phyloP scores from a whole-genome alignment of 768 basidiomycete species.

The Leccinum arenicola region DNA sequence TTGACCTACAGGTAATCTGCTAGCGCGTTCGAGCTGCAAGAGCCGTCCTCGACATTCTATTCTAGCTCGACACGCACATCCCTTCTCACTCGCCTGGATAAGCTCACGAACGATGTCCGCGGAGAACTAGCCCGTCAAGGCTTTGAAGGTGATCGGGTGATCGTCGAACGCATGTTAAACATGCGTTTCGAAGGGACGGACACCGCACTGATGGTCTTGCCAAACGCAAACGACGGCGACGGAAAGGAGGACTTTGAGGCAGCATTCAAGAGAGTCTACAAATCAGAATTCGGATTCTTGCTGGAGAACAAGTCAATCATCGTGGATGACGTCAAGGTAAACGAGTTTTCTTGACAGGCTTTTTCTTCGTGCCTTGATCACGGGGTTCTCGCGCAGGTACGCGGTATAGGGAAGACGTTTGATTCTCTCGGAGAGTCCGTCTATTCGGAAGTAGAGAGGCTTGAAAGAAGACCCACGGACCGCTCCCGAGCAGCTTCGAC shows the following conservation, averaged over 20 bases:
- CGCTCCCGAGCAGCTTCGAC: slow-evolving; percentile 46
- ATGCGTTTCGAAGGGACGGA: slow-evolving; percentile 95
- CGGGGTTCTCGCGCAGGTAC: slow-evolving; percentile 47
- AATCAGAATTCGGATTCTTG: slow-evolving; percentile 88
- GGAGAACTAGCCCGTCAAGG: slow-evolving; percentile 76
- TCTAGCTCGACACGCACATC: slow-evolving; percentile 51
- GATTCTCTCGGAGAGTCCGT: slow-evolving; percentile 78
- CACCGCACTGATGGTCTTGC: slow-evolving; percentile 86
- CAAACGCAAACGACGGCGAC: slow-evolving; percentile 46
- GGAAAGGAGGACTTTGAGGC: slow-evolving; percentile 70
- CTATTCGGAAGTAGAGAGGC: slow-evolving; percentile 63
- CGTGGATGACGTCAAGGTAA: slow-evolving; percentile 88
- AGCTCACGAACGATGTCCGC: slow-evolving; percentile 58
- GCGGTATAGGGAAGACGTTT: slow-evolving; percentile 89
- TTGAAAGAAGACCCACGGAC: slow-evolving; percentile 41
- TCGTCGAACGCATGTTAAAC: slow-evolving; percentile 79
- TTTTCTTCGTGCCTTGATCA: background rate
- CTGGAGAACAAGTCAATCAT: slow-evolving; percentile 80
- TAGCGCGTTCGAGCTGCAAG: slow-evolving; percentile 84
- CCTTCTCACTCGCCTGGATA: slow-evolving; percentile 67
- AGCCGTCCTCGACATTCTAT: slow-evolving; percentile 83
- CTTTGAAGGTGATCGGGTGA: slow-evolving; percentile 69
- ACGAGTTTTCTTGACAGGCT: background rate
- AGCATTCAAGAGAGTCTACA: slow-evolving; percentile 80
- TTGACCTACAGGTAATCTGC: background rate